Evolutionary conservation across 176 grass and related monocot genomes (phyloP), one percentile per base, ranked within the genome.

Genomic region (Leersia perrieri): DNA sequence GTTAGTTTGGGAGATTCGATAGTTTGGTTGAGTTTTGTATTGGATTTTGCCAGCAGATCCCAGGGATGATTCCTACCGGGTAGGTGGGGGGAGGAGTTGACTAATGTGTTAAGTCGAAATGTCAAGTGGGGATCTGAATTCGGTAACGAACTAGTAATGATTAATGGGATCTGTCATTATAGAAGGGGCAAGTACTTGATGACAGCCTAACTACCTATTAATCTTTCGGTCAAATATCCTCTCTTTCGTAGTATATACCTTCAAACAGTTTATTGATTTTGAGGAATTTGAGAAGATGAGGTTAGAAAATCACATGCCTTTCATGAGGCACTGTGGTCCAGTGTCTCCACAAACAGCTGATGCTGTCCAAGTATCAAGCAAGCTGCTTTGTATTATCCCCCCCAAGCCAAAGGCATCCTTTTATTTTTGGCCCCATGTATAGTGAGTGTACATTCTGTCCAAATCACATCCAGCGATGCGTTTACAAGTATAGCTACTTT

Each of bases 311-410:
- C 23, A 26, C 86, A 79, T 10, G 86, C 75, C 81, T 74, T 74
- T 68, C 12, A 20, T 11, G 63, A 55, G 35, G 49, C 33, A 36
- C 29, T 31, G 75, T 68, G 49, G 23, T 68, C 69, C 3, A 22
- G 16, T 32, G 40, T n/a, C 45, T 53, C 40, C 45, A 51, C 20
- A 67, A 68, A 49, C 57, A 35, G 55, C 9, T 63, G 34, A 85
- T 42, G 65, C 81, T 35, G 61, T 79, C 75, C 53, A 58, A 58
- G 53, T 25, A 58, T 58, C 53, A 75, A 74, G 36, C 65, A 78
- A 83, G 47, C 49, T 77, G 29, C n/a, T 23, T 31, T 83, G 80
- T 66, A 83, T 83, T 83, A 68, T 73, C 30, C 60, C 74, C 74
- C 62, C 1, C 3, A 15, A 30, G 63, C 63, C 69, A 79, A 33